Percentiles rank a stretch among this genome's conserved stretches.
Evolutionary conservation across 208 protist genomes (phyloP).

Genomic region (Wallacemonas sp.): DNA sequence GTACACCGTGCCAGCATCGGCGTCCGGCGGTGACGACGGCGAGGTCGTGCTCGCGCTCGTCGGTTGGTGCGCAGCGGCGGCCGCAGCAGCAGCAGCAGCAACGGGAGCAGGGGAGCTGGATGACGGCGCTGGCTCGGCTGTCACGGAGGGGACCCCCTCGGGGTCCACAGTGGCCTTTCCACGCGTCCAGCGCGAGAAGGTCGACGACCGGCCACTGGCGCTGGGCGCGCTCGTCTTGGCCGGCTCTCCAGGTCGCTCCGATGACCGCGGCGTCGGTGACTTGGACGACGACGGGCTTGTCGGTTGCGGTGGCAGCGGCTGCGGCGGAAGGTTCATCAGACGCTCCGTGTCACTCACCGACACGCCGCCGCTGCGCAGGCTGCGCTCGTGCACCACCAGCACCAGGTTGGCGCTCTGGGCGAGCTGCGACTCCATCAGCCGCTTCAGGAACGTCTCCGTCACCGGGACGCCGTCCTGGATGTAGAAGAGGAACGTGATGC

Average conservation of each 20-base stretch:
- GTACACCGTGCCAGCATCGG: too few species aligned
- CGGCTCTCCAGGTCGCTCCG: not conserved
- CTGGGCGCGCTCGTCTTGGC: not conserved
- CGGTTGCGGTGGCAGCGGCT: not conserved
- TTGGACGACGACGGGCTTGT: not conserved
- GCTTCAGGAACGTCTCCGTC: constrained; percentile 59
- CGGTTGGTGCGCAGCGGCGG: not conserved
- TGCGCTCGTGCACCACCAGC: constrained; percentile 73
- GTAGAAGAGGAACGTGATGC: constrained; percentile 86
- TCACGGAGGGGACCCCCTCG: too few species aligned
- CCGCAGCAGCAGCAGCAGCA: too few species aligned
- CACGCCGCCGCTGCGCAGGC: constrained; percentile 59
- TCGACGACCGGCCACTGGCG: too few species aligned
- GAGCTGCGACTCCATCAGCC: constrained; percentile 61
- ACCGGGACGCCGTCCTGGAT: constrained; percentile 66
- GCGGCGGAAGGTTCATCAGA: constrained; percentile 7
- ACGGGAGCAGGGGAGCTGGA: too few species aligned
- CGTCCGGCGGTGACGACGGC: not conserved
- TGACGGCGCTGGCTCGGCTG: too few species aligned
- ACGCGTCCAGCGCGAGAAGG: too few species aligned
- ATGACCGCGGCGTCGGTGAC: not conserved
- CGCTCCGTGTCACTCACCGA: constrained; percentile 18
- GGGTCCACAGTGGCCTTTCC: too few species aligned
- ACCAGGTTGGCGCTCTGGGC: constrained; percentile 78
- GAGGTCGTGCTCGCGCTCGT: not conserved